Conservation (phyloP, 164 flowering plant genomes). For the Dillenia suffruticosa region DNA sequence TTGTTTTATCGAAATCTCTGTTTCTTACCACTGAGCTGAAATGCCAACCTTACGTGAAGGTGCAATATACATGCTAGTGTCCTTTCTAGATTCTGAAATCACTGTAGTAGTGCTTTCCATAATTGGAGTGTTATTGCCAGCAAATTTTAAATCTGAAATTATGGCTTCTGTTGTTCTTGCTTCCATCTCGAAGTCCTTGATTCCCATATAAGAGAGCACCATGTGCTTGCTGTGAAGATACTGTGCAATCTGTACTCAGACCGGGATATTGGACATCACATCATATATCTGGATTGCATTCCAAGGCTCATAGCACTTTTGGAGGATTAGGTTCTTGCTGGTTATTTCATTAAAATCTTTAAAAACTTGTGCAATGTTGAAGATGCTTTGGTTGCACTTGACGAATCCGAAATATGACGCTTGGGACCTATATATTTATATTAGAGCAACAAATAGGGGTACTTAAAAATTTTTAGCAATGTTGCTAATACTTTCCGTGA, state of each 20-base stretch:
- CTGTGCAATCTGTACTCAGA: slow-evolving; percentile 43
- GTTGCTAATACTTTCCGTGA: too few species aligned
- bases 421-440: too few species aligned
- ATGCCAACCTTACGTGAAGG: slow-evolving; percentile 33
- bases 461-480: too few species aligned
- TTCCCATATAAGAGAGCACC: slow-evolving; percentile 21
- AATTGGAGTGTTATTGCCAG: slow-evolving; percentile 34
- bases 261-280: slow-evolving; percentile 24
- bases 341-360: slow-evolving; percentile 39
- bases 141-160: slow-evolving; percentile 24
- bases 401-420: slow-evolving; percentile 65
- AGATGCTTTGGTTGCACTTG: slow-evolving; percentile 41
- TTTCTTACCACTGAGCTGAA: slow-evolving; percentile 23
- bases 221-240: slow-evolving; percentile 42
- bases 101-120: slow-evolving; percentile 47
- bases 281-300: slow-evolving; percentile 36
- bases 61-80: slow-evolving; percentile 38
- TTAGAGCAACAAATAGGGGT: too few species aligned
- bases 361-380: slow-evolving; percentile 42
- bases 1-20: not conserved
- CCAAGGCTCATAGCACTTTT: slow-evolving; percentile 50
- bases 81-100: slow-evolving; percentile 49
- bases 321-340: slow-evolving; percentile 32
- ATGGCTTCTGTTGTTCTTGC: slow-evolving; percentile 48
- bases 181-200: slow-evolving; percentile 41